A percentile compares a stretch with the other conserved stretches of the same genome.
Conservation (phyloP, 768 basidiomycete species). For the Mrakia hoshinonis region DNA sequence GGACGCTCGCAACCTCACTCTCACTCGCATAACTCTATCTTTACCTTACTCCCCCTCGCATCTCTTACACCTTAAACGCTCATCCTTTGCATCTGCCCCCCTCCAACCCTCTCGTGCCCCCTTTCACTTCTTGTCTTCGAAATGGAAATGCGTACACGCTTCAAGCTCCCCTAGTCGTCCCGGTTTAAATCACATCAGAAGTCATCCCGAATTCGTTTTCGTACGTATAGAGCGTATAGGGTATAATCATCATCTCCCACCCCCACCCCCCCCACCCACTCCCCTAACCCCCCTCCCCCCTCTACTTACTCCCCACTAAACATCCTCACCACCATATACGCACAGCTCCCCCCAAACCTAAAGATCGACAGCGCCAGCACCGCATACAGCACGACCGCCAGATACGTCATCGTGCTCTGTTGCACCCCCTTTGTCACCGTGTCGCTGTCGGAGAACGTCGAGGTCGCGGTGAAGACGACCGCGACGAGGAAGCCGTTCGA, state of each 20-base stretch:
- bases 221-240: no score
- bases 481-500: constrained; percentile 50
- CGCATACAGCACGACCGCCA: constrained; percentile 79
- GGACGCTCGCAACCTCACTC: no score
- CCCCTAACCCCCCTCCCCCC: no score
- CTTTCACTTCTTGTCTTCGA: neutral
- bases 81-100: no score
- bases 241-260: no score
- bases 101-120: neutral
- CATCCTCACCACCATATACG: constrained; percentile 73
- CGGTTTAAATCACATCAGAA: no score
- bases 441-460: constrained; percentile 5
- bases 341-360: constrained; percentile 70
- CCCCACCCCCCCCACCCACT: no score
- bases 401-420: constrained; percentile 53
- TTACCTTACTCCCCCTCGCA: neutral
- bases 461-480: constrained; percentile 30
- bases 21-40: neutral
- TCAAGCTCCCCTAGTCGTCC: no score
- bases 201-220: no score
- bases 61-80: neutral
- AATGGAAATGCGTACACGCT: no score
- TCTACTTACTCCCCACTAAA: constrained; percentile 60
- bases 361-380: constrained; percentile 81
- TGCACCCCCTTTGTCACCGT: neutral